Conservation (phyloP, 2,329 filamentous ascomycete species). For the Beauveria pseudobassiana region DNA sequence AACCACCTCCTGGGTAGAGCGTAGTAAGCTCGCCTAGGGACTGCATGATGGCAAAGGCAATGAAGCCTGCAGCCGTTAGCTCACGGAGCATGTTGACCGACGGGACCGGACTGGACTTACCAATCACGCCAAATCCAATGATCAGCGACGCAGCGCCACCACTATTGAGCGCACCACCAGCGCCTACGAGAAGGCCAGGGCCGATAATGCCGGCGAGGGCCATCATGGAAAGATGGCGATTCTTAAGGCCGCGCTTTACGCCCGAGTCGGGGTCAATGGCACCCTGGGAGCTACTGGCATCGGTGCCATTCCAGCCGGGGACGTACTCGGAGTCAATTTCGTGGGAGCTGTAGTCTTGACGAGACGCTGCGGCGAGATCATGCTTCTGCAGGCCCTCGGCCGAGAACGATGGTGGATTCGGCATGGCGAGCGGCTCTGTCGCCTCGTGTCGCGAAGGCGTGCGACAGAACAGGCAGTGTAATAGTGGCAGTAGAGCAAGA, state of each 20-base stretch:
- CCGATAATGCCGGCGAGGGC: constrained; percentile 57
- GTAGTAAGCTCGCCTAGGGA: constrained; percentile 68
- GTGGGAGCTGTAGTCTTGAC: constrained; percentile 7
- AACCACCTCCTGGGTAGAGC: constrained; percentile 62
- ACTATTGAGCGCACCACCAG: constrained; percentile 58
- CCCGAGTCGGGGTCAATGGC: constrained; percentile 49
- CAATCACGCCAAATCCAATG: constrained; percentile 67
- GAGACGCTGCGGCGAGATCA: not conserved
- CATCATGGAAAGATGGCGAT: constrained; percentile 60
- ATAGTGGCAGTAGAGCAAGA: not conserved
- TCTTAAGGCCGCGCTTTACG: constrained; percentile 63
- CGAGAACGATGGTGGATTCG: not conserved
- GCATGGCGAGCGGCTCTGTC: not conserved
- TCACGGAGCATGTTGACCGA: not conserved
- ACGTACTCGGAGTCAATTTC: not conserved
- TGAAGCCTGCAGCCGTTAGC: constrained; percentile 34
- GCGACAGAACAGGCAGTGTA: not conserved
- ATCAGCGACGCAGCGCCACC: constrained; percentile 65
- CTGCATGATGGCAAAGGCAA: constrained; percentile 64
- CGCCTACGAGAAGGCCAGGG: constrained; percentile 64
- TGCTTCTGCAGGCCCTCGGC: not conserved
- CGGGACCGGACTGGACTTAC: constrained; percentile 18
- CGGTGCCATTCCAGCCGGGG: constrained; percentile 10
- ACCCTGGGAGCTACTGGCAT: not conserved
- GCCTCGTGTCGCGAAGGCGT: not conserved